Percentiles rank a stretch among this genome's conserved stretches.
These are phyloP conservation scores for Pyrenula massariospora DNA, from an alignment of 495 filamentous ascomycete genomes.

Conservation along the genomic window DNA sequence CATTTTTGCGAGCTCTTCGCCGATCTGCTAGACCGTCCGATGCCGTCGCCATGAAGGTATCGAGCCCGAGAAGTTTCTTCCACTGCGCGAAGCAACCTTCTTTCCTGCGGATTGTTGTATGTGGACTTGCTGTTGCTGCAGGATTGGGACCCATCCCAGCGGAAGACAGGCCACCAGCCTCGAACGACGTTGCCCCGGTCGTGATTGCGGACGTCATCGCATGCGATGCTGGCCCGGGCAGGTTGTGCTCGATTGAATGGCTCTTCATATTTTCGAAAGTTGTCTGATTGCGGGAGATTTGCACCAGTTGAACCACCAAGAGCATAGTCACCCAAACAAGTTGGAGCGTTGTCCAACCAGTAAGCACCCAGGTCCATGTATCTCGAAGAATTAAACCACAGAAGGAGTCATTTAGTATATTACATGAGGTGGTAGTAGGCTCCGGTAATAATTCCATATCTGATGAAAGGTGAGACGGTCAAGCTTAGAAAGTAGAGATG, in stretches of 20 bases:
- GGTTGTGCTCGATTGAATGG: slow-evolving; percentile 38
- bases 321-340: slow-evolving; percentile 94
- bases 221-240: slow-evolving; percentile 39
- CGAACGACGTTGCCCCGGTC: slow-evolving; percentile 52
- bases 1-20: slow-evolving; percentile 48
- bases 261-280: slow-evolving; percentile 92
- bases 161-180: slow-evolving; percentile 56
- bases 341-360: slow-evolving; percentile 69
- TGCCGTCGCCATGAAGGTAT: slow-evolving; percentile 81
- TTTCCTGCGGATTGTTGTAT: slow-evolving; percentile 18
- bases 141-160: slow-evolving; percentile 39
- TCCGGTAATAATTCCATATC: slow-evolving; percentile 44
- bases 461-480: slow-evolving; percentile 9
- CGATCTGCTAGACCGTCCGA: slow-evolving; percentile 45
- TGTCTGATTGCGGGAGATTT: slow-evolving; percentile 82
- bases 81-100: slow-evolving; percentile 63
- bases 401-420: slow-evolving; percentile 58
- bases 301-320: slow-evolving; percentile 79
- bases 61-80: slow-evolving; percentile 76
- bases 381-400: slow-evolving; percentile 69
- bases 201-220: slow-evolving; percentile 69
- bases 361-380: slow-evolving; percentile 67
- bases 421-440: slow-evolving; percentile 45
- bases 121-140: slow-evolving; percentile 19
- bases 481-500: slow-evolving; percentile 1